Percentiles rank a stretch among this genome's conserved stretches.
Conservation (phyloP, 2,329 filamentous ascomycete genomes). For the Verticillium zaregamsianum region DNA sequence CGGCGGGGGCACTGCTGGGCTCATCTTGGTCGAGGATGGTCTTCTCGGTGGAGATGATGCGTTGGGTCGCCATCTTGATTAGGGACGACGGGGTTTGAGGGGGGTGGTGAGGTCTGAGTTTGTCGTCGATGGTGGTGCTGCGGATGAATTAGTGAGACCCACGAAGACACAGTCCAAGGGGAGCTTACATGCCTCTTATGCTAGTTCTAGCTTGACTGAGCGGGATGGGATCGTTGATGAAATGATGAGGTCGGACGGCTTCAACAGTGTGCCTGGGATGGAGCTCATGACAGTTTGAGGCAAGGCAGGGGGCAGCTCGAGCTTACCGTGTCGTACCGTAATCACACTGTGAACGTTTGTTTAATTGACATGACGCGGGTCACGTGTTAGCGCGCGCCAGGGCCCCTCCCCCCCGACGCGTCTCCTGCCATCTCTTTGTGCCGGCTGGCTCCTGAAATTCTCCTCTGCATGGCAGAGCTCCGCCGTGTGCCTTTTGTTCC, state of each 20-base stretch:
- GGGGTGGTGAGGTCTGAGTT: background rate
- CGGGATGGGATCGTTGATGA: background rate
- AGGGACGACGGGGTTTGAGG: background rate
- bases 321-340: background rate
- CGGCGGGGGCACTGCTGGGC: conserved; percentile 30
- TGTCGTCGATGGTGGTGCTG: background rate
- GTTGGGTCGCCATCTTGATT: conserved; percentile 61
- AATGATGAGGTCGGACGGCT: background rate
- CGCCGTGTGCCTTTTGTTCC: background rate
- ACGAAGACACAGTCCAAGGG: too few species aligned
- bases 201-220: too few species aligned
- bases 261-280: background rate
- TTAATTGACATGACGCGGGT: background rate
- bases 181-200: too few species aligned
- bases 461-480: background rate
- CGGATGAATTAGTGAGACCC: background rate
- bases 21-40: conserved; percentile 60
- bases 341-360: background rate
- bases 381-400: conserved; percentile 4
- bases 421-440: background rate
- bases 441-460: background rate
- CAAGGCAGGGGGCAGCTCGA: background rate
- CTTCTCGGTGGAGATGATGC: conserved; percentile 63
- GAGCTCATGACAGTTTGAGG: background rate
- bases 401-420: background rate